Percentiles rank a stretch among this genome's conserved stretches.
phyloP scores from a whole-genome alignment of 2,329 filamentous ascomycete genomes.

The Lachnellula arida region DNA sequence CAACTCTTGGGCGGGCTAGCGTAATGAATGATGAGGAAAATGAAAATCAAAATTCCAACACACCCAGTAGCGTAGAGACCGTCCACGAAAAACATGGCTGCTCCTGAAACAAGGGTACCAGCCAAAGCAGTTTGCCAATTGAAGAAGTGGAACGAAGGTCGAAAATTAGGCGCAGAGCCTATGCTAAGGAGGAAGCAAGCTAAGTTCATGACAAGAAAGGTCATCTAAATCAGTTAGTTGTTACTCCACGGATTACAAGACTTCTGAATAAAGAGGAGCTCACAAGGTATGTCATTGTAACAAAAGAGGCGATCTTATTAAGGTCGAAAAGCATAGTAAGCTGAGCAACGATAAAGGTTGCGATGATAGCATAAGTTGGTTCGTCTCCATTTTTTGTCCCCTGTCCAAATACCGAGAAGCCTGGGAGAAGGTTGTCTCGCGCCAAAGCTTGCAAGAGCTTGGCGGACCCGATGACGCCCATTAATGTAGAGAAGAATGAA shows the following conservation, averaged over 20 bases:
- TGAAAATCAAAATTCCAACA: slow-evolving; percentile 65
- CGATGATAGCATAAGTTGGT: slow-evolving; percentile 68
- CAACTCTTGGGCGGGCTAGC: slow-evolving; percentile 80
- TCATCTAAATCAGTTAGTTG: slow-evolving; percentile 53
- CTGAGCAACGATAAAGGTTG: slow-evolving; percentile 73
- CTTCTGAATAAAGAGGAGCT: slow-evolving; percentile 15
- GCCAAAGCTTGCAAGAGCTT: slow-evolving; percentile 82
- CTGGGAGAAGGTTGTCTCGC: slow-evolving; percentile 72
- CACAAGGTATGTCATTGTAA: slow-evolving; percentile 83
- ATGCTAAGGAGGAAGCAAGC: slow-evolving; percentile 85
- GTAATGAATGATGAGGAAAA: slow-evolving; percentile 84
- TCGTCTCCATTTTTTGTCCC: slow-evolving; percentile 70
- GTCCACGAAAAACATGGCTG: slow-evolving; percentile 88
- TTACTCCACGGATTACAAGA: background rate
- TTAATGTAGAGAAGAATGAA: slow-evolving; percentile 78
- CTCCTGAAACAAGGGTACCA: slow-evolving; percentile 70
- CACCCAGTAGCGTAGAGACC: slow-evolving; percentile 73
- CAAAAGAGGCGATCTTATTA: slow-evolving; percentile 83
- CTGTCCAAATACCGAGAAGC: slow-evolving; percentile 67
- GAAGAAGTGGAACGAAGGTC: slow-evolving; percentile 85
- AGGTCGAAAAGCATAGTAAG: slow-evolving; percentile 76
- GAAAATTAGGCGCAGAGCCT: slow-evolving; percentile 82
- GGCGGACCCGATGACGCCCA: slow-evolving; percentile 81
- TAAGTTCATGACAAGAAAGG: slow-evolving; percentile 82
- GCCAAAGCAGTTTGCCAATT: slow-evolving; percentile 76